Base-by-base conservation (phyloP, 305 asterid species). In the Lippia alba region DNA sequence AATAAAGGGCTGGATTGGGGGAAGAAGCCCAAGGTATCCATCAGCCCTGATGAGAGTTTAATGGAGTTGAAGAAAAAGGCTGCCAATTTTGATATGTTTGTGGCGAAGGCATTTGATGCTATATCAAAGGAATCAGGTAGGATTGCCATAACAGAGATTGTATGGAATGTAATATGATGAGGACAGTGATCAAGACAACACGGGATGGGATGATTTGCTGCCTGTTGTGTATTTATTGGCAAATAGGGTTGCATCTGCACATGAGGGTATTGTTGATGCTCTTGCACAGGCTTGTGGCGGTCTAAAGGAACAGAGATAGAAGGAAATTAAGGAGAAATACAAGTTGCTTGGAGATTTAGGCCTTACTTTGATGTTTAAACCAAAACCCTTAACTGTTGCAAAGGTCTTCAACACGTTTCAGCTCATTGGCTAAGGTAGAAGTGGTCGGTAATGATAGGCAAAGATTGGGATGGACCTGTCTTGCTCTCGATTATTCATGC, bases 281-380 rank as follows among this genome's bases (percentile, higher is more conserved):
- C 96, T 94, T 74, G 96, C 98, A 0, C 94, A 89, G 82, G 96
- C 99, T 63, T 94, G 89, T 75, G 99, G 99, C 32, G 72, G 92
- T 19, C 83, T 81, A 77, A 96, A 90, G 76, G 80, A 94, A 18
- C 92, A 24, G 30, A 24, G 30, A 24, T 1, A 24, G 30, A 24
- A 24, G 30, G 30, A 83, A 57, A 72, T 94, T 53, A 92, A 85
- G 88, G 87, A 85, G 80, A 91, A 86, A 70, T 88, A 90, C 74
- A 81, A 86, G 91, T 97, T 92, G 67, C 95, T 89, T 80, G 98
- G 98, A 69, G 98, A 92, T 80, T 83, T 95, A 70, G 98, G 99
- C 56, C 97, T 87, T 72, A 82, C 96, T 79, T 69, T 92, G 84
- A 84, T 92, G 96, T 84, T 84, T 36, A 90, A 92, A 85, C 99